Evolutionary conservation across 768 basidiomycete genomes (phyloP).

Genomic region (Pleurotus djamor): DNA sequence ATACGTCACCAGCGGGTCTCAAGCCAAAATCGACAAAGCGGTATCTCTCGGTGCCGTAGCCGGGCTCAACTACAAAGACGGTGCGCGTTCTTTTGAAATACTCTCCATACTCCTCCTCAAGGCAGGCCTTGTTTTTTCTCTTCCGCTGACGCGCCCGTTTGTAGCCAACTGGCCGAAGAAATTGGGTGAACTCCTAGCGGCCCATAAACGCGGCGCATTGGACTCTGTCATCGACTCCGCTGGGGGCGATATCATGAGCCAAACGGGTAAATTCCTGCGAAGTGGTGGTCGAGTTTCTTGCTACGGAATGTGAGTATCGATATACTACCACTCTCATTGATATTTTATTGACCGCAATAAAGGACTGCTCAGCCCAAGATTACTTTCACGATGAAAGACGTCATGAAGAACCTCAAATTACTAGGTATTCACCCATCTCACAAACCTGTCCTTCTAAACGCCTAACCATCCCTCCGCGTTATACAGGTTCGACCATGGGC

Average conservation of each 20-base stretch:
- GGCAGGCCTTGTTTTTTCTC: not conserved
- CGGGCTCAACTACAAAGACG: constrained; percentile 71
- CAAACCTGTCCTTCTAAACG: too few species aligned
- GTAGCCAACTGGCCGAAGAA: constrained; percentile 52
- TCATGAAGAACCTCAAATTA: constrained; percentile 71
- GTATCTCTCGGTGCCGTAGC: constrained; percentile 68
- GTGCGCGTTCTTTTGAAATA: constrained; percentile 33
- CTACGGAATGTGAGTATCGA: constrained; percentile 78
- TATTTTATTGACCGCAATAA: too few species aligned
- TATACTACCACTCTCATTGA: too few species aligned
- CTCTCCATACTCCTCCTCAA: too few species aligned
- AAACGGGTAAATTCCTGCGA: constrained; percentile 48
- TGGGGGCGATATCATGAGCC: constrained; percentile 61
- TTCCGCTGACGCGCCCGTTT: not conserved
- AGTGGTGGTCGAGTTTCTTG: constrained; percentile 58
- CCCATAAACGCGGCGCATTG: constrained; percentile 28
- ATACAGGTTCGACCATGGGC: constrained; percentile 71
- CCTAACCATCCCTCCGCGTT: too few species aligned
- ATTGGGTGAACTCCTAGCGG: constrained; percentile 39
- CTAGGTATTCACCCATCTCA: constrained; percentile 43
- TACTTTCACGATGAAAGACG: constrained; percentile 74
- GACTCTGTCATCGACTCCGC: constrained; percentile 71
- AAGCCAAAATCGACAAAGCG: constrained; percentile 69
- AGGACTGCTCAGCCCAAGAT: constrained; percentile 63
- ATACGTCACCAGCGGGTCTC: constrained; percentile 76